Conservation (phyloP, 1,284 basidiomycete species). For the Leccinum griseonigrum region DNA sequence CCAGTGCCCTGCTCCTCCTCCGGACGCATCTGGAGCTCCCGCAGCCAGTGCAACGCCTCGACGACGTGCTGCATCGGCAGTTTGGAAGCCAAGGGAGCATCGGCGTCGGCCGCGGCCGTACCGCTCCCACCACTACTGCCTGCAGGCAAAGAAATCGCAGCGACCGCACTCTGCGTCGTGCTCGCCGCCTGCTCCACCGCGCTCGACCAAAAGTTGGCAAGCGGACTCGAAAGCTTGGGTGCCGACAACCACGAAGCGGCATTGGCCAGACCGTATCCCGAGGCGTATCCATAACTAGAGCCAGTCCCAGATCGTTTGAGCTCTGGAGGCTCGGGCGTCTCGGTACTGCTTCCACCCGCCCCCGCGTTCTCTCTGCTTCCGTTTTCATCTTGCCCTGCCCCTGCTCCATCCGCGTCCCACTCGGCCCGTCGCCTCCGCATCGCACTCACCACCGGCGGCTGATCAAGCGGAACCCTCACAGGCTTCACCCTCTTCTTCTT, state of each 20-base stretch:
- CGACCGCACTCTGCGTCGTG: constrained; percentile 70
- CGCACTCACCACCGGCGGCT: constrained; percentile 77
- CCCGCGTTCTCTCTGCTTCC: constrained; percentile 9
- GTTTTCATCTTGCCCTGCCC: constrained; percentile 9
- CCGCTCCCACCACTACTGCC: constrained; percentile 28
- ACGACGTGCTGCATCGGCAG: constrained; percentile 75
- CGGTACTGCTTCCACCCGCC: constrained; percentile 21
- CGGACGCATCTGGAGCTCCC: constrained; percentile 67
- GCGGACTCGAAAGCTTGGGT: constrained; percentile 66
- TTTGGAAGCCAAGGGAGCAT: constrained; percentile 51
- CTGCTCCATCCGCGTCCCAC: constrained; percentile 48
- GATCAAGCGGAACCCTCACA: constrained; percentile 85
- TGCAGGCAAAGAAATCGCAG: constrained; percentile 60
- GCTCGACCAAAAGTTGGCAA: constrained; percentile 69
- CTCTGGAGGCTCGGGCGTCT: constrained; percentile 25
- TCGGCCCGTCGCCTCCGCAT: constrained; percentile 68
- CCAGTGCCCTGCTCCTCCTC: constrained; percentile 30
- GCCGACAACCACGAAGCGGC: constrained; percentile 45
- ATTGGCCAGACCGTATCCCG: not conserved
- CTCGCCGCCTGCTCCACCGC: constrained; percentile 72
- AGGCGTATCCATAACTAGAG: not conserved
- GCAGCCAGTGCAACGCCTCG: constrained; percentile 77
- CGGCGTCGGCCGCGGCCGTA: constrained; percentile 24
- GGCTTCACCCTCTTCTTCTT: constrained; percentile 89
- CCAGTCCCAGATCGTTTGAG: constrained; percentile 4